Evolutionary conservation across 768 basidiomycete genomes (phyloP).

Genomic region (Tulasnella sp.): DNA sequence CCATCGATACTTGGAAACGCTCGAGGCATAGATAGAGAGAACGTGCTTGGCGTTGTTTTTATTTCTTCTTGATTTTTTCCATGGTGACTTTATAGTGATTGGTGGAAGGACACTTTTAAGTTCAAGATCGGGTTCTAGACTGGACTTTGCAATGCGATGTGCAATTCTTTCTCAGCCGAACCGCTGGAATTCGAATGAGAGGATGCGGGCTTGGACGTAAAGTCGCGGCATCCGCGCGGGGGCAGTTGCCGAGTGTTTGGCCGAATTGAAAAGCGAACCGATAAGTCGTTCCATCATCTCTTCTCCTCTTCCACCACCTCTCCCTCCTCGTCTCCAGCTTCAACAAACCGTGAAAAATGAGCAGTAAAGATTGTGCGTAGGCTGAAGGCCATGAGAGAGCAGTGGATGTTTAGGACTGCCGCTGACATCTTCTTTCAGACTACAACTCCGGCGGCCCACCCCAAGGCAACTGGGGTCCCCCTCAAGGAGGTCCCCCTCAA

Average conservation of each 20-base stretch:
- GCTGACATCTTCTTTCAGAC: conserved; percentile 6
- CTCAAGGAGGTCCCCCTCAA: conserved; percentile 1
- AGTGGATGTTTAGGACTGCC: background rate
- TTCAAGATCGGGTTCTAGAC: background rate
- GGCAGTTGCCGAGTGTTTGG: background rate
- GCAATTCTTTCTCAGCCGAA: background rate
- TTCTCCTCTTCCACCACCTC: conserved; percentile 1
- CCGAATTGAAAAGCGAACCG: background rate
- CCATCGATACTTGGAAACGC: conserved; percentile 61
- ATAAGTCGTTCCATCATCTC: background rate
- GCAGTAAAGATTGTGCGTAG: background rate
- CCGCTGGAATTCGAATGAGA: background rate
- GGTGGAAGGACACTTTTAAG: background rate
- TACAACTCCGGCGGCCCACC: conserved; percentile 23
- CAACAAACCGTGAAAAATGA: background rate
- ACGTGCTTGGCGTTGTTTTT: background rate
- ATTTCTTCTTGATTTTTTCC: background rate
- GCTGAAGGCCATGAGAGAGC: background rate
- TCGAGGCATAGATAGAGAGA: conserved; percentile 31
- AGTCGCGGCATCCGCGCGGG: background rate
- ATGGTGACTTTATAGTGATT: background rate
- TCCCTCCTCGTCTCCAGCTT: background rate
- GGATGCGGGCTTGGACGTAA: background rate
- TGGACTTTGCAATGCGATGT: background rate
- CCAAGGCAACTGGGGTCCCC: background rate